A percentile compares a stretch with the other conserved stretches of the same genome.
These are phyloP conservation scores for Penicillium oxalicum DNA, from an alignment of 2,329 filamentous ascomycete genomes.

Conservation along the genomic window DNA sequence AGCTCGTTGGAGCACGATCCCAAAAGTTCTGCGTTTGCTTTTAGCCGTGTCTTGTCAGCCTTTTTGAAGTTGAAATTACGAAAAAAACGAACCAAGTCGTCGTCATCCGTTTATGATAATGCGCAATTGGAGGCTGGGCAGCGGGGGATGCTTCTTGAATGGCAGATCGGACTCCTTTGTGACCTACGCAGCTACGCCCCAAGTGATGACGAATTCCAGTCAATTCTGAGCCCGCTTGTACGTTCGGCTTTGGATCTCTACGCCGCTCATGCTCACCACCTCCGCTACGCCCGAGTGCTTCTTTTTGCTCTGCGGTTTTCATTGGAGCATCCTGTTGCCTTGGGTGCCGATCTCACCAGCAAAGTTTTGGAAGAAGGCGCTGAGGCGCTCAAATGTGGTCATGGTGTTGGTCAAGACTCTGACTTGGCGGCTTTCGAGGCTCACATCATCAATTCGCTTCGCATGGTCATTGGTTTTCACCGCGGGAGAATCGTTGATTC, in stretches of 20 bases:
- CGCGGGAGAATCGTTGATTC: conserved; percentile 25
- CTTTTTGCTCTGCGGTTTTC: conserved; percentile 32
- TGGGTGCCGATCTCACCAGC: conserved; percentile 25
- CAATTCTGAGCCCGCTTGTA: conserved; percentile 23
- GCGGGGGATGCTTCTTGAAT: conserved; percentile 32
- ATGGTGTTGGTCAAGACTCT: conserved; percentile 22
- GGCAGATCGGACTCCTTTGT: conserved; percentile 33
- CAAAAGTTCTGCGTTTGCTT: conserved; percentile 30
- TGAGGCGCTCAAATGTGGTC: conserved; percentile 11
- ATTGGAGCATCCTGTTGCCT: conserved; percentile 26
- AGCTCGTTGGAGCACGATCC: conserved; percentile 28
- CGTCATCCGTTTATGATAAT: conserved; percentile 28
- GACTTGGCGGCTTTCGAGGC: conserved; percentile 22
- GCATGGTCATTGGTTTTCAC: conserved; percentile 31
- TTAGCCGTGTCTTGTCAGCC: conserved; percentile 34
- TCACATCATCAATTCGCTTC: conserved; percentile 31
- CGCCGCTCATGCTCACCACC: conserved; percentile 24
- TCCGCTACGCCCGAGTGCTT: conserved; percentile 35
- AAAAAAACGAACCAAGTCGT: conserved; percentile 21
- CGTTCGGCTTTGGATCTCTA: conserved; percentile 33
- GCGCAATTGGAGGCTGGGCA: conserved; percentile 19
- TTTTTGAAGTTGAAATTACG: conserved; percentile 35
- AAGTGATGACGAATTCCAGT: conserved; percentile 25
- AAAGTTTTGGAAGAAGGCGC: conserved; percentile 24
- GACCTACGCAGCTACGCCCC: conserved; percentile 25